Evolutionary conservation across 163 green algal genomes (phyloP), one percentile per base, ranked within the genome.

Genomic region (Picocystis sp.): DNA sequence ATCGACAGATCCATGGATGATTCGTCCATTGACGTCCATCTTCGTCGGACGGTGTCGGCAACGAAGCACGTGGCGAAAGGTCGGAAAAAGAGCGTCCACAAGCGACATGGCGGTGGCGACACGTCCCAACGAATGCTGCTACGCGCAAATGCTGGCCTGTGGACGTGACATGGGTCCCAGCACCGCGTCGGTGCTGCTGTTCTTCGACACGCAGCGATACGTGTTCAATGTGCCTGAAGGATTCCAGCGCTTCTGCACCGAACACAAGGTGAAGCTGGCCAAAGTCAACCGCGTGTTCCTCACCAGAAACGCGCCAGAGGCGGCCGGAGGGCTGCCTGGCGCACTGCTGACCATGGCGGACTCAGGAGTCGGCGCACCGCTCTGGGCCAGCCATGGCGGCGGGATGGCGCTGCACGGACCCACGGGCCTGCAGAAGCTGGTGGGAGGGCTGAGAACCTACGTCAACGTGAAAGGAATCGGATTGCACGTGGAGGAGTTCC

Each of bases 181-280:
- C 29, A 38, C 5, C 29, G 29, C 42, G 9, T 65, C 29, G 29
- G 67, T 78, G 11, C 42, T 76, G 43, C 52, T 78, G 13, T 76
- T 76, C 53, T 73, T 75, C 34, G 67, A 78, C 34, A 50, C 60
- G 10, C 21, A 46, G 8, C 42, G 58, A 17, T 93, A 86, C 55
- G 53, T 95, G 19, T 97, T 97, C 76, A 95, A 95, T 62, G 80
- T 75, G 19, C 87, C 86, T 0, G 88, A 97, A 69, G 85, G 88
- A 10, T 82, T 93, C 41, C 88, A 97, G 67, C 72, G 87, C 8
- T 82, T 86, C 50, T 86, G 81, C 43, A 70, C 83, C 2, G 81
- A 97, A 57, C 77, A 92, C 67, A 78, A 78, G 50, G 41, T 92
- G 21, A 81, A 77, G 43, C 63, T 94, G 17, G 19, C 38, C 12